A percentile compares a stretch with the other conserved stretches of the same genome.
phyloP scores from a whole-genome alignment of 148 eudicot species.

The Silene latifolia region DNA sequence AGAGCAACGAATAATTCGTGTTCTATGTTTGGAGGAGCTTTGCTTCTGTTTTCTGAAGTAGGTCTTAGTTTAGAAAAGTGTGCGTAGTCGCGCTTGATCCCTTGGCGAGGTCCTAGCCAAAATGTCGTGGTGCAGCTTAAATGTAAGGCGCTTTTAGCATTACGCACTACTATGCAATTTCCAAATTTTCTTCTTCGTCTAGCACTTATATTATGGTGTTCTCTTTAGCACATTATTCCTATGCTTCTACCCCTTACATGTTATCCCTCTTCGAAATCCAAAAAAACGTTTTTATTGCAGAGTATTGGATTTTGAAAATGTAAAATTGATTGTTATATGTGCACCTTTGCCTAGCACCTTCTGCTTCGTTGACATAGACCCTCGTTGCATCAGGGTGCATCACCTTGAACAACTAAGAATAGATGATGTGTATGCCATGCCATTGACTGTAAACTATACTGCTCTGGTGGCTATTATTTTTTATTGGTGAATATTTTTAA shows the following conservation, averaged over 20 bases:
- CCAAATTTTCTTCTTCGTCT: not conserved
- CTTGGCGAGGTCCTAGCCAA: not conserved
- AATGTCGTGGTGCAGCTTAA: not conserved
- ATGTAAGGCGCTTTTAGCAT: not conserved
- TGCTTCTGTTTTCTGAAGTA: not conserved
- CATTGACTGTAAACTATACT: not conserved
- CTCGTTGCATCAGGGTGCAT: not conserved
- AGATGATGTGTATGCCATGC: not conserved
- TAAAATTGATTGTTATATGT: not conserved
- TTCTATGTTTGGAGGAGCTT: not conserved
- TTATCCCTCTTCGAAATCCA: not conserved
- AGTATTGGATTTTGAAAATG: not conserved
- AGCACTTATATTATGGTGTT: not conserved
- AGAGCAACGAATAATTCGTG: not conserved
- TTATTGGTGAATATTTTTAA: not conserved
- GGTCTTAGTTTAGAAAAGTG: not conserved
- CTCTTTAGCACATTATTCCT: not conserved
- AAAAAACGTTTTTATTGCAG: not conserved
- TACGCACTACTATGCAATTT: not conserved
- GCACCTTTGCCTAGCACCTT: not conserved
- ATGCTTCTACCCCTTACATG: not conserved
- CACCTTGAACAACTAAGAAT: not conserved
- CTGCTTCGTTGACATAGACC: not conserved
- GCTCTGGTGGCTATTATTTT: not conserved
- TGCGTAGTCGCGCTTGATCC: not conserved